A percentile compares a stretch with the other conserved stretches of the same genome.
These are phyloP conservation scores for Kwoniella dendrophila DNA, from an alignment of 768 basidiomycete genomes.

Conservation along the genomic window DNA sequence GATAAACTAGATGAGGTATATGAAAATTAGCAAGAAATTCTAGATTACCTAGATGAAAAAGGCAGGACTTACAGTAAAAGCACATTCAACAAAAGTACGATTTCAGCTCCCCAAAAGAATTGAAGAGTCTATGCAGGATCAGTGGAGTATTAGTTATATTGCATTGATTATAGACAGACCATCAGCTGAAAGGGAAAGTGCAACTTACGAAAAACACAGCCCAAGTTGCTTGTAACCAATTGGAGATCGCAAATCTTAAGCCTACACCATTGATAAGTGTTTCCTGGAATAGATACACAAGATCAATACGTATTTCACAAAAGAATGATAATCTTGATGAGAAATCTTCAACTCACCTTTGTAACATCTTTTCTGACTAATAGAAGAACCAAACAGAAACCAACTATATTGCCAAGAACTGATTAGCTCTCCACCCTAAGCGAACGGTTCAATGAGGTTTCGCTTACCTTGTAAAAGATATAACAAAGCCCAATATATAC, in stretches of 20 bases:
- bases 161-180: too few relatives aligned
- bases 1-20: slow-evolving; percentile 59
- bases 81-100: slow-evolving; percentile 71
- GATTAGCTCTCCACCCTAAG: slow-evolving; percentile 53
- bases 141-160: not conserved
- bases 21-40: not conserved
- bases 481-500: slow-evolving; percentile 54
- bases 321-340: too few relatives aligned
- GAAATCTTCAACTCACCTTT: slow-evolving; percentile 61
- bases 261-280: slow-evolving; percentile 80
- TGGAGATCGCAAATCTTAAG: slow-evolving; percentile 70
- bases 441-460: slow-evolving; percentile 61
- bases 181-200: not conserved
- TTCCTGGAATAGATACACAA: slow-evolving; percentile 56
- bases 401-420: slow-evolving; percentile 63
- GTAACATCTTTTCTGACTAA: slow-evolving; percentile 74
- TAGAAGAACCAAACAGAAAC: slow-evolving; percentile 79
- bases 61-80: slow-evolving; percentile 62
- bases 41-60: not conserved
- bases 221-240: slow-evolving; percentile 80
- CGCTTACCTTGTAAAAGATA: slow-evolving; percentile 48
- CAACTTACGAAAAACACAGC: slow-evolving; percentile 69
- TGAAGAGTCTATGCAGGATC: slow-evolving; percentile 64
- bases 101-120: slow-evolving; percentile 74
- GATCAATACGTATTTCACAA: too few relatives aligned